A percentile compares a stretch with the other conserved stretches of the same genome.
phyloP scores from a whole-genome alignment of 805 yeast species.

The Metschnikowia sp. region DNA sequence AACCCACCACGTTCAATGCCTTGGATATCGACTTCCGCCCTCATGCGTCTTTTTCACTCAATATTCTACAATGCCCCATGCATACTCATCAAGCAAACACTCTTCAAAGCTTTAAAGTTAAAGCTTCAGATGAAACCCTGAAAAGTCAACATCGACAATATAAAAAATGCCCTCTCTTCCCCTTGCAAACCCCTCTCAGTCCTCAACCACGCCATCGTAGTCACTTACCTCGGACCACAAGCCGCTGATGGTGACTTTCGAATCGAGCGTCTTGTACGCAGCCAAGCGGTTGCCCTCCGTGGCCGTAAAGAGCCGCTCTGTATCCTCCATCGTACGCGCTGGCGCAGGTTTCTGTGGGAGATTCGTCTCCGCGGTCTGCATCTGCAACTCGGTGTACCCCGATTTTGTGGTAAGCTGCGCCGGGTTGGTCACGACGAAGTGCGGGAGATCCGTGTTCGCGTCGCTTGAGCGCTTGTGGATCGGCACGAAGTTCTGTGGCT shows the following conservation, averaged over 20 bases:
- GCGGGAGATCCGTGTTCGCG: background rate
- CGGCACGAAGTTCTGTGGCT: slow-evolving; percentile 9
- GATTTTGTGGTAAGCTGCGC: slow-evolving; percentile 7
- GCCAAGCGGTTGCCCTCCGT: slow-evolving; percentile 2
- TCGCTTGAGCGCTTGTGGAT: slow-evolving; percentile 4
- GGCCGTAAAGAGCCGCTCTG: background rate
- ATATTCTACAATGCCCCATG: too few relatives aligned
- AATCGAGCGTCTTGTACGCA: slow-evolving; percentile 6
- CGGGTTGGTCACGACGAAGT: slow-evolving; percentile 4
- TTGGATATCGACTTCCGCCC: too few relatives aligned
- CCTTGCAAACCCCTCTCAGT: background rate
- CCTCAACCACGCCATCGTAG: background rate
- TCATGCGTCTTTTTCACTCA: too few relatives aligned
- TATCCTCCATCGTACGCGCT: background rate
- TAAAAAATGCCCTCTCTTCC: background rate
- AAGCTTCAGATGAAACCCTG: too few relatives aligned
- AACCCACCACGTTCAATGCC: too few relatives aligned
- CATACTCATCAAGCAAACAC: too few relatives aligned
- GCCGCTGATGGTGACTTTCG: slow-evolving; percentile 5
- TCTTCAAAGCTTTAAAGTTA: too few relatives aligned
- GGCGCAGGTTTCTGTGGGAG: slow-evolving; percentile 1
- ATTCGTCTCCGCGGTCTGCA: slow-evolving; percentile 9
- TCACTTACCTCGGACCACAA: slow-evolving; percentile 13
- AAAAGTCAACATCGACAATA: too few relatives aligned
- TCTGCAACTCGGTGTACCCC: slow-evolving; percentile 4